These are phyloP conservation scores for Mallotus nudiflorus DNA, from an alignment of 345 rosid genomes.

Conservation along the genomic window DNA sequence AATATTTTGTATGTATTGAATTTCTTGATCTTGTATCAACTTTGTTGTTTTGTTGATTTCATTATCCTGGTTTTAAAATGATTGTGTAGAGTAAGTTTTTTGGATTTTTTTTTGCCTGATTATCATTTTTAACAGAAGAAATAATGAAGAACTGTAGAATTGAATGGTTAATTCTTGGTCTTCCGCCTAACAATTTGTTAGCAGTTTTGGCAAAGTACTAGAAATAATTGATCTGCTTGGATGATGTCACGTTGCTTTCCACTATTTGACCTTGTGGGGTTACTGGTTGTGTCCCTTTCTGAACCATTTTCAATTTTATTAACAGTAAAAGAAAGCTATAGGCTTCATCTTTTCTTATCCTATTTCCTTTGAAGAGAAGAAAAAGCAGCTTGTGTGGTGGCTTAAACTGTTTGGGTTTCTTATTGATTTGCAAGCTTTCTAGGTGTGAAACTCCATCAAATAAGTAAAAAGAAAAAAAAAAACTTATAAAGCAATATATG, in stretches of 20 bases:
- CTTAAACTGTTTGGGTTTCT: constrained; percentile 25
- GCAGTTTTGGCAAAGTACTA: constrained; percentile 18
- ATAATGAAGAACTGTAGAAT: not conserved
- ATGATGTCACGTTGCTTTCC: constrained; percentile 33
- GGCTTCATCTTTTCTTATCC: constrained; percentile 30
- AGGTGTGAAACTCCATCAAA: constrained; percentile 31
- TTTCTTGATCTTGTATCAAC: not conserved
- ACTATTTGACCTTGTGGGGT: constrained; percentile 38
- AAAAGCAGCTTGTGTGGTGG: constrained; percentile 24
- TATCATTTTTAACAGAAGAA: not conserved
- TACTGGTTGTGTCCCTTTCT: constrained; percentile 33
- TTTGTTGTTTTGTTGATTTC: not conserved
- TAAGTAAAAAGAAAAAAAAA: constrained; percentile 13
- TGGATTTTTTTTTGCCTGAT: not conserved
- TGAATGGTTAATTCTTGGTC: not conserved
- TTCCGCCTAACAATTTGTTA: constrained; percentile 4
- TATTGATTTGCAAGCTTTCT: constrained; percentile 26
- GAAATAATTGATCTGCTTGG: constrained; percentile 26
- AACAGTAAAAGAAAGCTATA: constrained; percentile 16
- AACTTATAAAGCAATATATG: constrained; percentile 22
- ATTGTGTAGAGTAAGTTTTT: not conserved
- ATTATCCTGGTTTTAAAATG: not conserved
- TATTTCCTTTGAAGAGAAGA: constrained; percentile 11
- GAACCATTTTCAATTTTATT: constrained; percentile 17
- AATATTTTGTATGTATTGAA: not conserved